Percentiles rank a stretch among this genome's conserved stretches.
Evolutionary conservation across 345 rosid species (phyloP).

Genomic region (Eucalyptus cloeziana): DNA sequence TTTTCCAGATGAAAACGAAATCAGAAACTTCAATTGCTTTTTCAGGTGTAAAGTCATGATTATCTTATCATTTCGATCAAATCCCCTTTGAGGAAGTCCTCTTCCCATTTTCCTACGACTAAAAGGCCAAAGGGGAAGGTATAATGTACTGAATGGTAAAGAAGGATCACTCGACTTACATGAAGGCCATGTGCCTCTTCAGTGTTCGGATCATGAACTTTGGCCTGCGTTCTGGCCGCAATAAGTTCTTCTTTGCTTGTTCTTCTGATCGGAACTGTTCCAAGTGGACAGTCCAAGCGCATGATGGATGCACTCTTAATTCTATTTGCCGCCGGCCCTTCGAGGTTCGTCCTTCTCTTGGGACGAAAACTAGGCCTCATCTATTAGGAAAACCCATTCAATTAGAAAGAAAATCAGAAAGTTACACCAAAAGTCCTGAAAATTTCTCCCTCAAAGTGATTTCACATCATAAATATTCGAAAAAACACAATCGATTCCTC

Average conservation of each 20-base stretch:
- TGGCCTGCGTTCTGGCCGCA: not conserved
- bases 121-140: not conserved
- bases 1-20: not conserved
- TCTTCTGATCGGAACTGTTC: constrained; percentile 19
- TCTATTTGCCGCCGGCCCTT: not conserved
- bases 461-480: not conserved
- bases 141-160: not conserved
- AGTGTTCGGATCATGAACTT: not conserved
- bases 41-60: not conserved
- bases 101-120: not conserved
- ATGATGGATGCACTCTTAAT: not conserved
- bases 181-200: not conserved
- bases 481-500: not conserved
- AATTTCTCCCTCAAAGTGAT: not conserved
- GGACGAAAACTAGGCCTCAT: not conserved
- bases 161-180: not conserved
- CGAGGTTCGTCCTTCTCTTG: not conserved
- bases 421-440: not conserved
- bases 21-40: not conserved
- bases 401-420: not conserved
- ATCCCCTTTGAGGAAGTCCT: not conserved
- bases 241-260: constrained; percentile 10
- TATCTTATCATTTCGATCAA: not conserved
- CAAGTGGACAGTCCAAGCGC: constrained; percentile 11
- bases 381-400: not conserved